Evolutionary conservation across 306 rosid species (phyloP).

Genomic region (Rosa persica): DNA sequence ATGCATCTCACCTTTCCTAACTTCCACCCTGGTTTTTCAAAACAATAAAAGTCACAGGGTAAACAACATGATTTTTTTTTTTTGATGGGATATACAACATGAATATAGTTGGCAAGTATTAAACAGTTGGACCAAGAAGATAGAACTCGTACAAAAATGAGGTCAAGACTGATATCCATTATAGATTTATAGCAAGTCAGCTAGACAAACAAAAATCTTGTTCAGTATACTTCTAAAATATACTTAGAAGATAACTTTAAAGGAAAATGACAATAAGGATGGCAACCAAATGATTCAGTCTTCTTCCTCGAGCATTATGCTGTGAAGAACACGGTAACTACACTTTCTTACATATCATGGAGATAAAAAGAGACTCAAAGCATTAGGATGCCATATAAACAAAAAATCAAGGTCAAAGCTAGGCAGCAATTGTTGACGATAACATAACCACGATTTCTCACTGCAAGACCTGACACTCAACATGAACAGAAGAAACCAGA

Average conservation of each 20-base stretch:
- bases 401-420: neutral
- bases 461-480: neutral
- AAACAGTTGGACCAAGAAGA: neutral
- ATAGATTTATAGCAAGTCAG: neutral
- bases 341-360: neutral
- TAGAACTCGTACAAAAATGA: neutral
- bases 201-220: neutral
- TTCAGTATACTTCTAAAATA: neutral
- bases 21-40: neutral
- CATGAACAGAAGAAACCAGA: neutral
- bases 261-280: neutral
- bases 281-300: neutral
- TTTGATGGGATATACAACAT: too few species aligned
- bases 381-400: neutral
- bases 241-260: neutral
- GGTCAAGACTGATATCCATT: neutral
- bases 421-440: neutral
- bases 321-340: neutral
- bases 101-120: neutral
- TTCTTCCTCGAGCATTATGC: neutral
- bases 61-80: neutral
- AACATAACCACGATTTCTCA: neutral
- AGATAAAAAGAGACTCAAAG: neutral
- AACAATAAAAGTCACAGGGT: neutral
- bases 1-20: neutral